Percentiles rank a stretch among this genome's conserved stretches.
These are phyloP conservation scores for Penicillium freii DNA, from an alignment of 2,329 filamentous ascomycete genomes.

Conservation along the genomic window DNA sequence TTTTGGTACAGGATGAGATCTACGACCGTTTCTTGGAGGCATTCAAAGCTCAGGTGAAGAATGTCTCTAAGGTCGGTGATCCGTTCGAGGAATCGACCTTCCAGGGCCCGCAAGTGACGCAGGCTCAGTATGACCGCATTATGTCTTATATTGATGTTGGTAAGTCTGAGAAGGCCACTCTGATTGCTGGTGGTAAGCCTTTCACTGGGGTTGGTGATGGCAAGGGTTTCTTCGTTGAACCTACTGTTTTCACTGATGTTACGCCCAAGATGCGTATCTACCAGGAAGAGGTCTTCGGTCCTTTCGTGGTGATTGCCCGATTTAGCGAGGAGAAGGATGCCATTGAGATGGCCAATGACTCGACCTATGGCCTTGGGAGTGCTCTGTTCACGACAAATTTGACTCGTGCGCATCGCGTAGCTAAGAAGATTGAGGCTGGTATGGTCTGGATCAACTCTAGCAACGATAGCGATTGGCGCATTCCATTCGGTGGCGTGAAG, in stretches of 20 bases:
- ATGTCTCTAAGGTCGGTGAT: slow-evolving; percentile 33
- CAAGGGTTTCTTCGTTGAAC: slow-evolving; percentile 29
- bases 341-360: slow-evolving; percentile 39
- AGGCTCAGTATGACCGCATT: slow-evolving; percentile 28
- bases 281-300: slow-evolving; percentile 45
- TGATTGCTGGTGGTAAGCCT: slow-evolving; percentile 34
- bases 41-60: slow-evolving; percentile 27
- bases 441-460: slow-evolving; percentile 45
- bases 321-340: slow-evolving; percentile 40
- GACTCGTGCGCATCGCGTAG: slow-evolving; percentile 39
- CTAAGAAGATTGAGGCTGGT: slow-evolving; percentile 39
- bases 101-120: slow-evolving; percentile 29
- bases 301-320: slow-evolving; percentile 37
- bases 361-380: slow-evolving; percentile 40
- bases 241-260: slow-evolving; percentile 36
- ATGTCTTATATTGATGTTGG: slow-evolving; percentile 32
- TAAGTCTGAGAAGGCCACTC: slow-evolving; percentile 36
- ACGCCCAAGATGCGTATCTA: slow-evolving; percentile 36
- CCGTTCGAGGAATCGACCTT: slow-evolving; percentile 35
- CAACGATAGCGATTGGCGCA: slow-evolving; percentile 37
- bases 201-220: slow-evolving; percentile 30
- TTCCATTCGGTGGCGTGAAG: slow-evolving; percentile 49
- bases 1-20: slow-evolving; percentile 26
- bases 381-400: slow-evolving; percentile 42
- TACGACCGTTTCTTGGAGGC: slow-evolving; percentile 24